phyloP scores from a whole-genome alignment of 768 basidiomycete species.

The Russula brevipes region DNA sequence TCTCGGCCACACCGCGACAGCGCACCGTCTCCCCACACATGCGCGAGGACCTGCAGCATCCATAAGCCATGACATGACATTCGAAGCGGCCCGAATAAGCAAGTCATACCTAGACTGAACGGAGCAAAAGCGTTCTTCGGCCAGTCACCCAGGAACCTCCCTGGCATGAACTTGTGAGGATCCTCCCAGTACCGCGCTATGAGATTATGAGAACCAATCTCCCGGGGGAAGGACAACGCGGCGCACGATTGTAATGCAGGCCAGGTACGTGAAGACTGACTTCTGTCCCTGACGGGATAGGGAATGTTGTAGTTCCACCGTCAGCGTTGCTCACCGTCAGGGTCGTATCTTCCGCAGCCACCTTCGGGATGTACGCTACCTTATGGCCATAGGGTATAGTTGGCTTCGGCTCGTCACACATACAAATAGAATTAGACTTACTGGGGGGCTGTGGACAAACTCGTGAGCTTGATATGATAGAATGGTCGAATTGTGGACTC shows the following conservation, averaged over 20 bases:
- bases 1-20: background rate
- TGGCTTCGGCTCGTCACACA: background rate
- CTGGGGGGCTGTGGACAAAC: slow-evolving; percentile 4
- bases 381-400: slow-evolving; percentile 31
- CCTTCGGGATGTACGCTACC: slow-evolving; percentile 43
- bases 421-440: background rate
- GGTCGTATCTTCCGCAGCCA: slow-evolving; percentile 43
- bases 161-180: slow-evolving; percentile 42
- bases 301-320: slow-evolving; percentile 38
- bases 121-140: slow-evolving; percentile 34
- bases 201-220: background rate
- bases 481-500: background rate
- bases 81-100: background rate
- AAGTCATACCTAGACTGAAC: slow-evolving; percentile 27
- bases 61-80: background rate
- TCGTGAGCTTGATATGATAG: background rate
- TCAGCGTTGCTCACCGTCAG: slow-evolving; percentile 33
- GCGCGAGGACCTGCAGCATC: slow-evolving; percentile 20
- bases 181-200: slow-evolving; percentile 54
- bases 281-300: slow-evolving; percentile 40
- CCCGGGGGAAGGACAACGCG: too few relatives aligned
- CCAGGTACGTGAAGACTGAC: slow-evolving; percentile 38
- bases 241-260: slow-evolving; percentile 48
- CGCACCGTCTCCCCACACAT: slow-evolving; percentile 26
- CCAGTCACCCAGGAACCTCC: slow-evolving; percentile 34